phyloP scores from a whole-genome alignment of 2,329 filamentous ascomycete genomes.

The Waltergamsia citrina region DNA sequence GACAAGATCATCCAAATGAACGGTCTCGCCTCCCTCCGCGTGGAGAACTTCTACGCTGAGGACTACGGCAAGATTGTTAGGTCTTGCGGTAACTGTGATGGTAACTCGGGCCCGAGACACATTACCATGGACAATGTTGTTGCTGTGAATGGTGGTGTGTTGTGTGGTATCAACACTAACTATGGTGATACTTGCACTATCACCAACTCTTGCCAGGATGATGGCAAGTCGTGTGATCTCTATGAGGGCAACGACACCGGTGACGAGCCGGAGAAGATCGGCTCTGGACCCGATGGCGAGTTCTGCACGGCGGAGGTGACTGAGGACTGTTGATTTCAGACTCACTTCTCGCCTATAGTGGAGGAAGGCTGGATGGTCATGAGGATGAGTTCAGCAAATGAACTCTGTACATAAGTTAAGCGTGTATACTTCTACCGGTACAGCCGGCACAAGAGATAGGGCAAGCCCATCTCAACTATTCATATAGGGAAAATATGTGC shows the following conservation, averaged over 20 bases:
- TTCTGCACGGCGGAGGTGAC: conserved; percentile 1
- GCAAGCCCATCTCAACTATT: no score
- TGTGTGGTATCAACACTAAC: conserved; percentile 26
- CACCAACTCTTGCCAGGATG: conserved; percentile 5
- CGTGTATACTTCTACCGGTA: no score
- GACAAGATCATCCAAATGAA: conserved; percentile 40
- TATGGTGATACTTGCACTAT: conserved; percentile 15
- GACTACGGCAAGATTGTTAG: conserved; percentile 39
- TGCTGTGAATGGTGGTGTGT: conserved; percentile 26
- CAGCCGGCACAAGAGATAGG: no score
- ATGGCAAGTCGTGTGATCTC: conserved; percentile 4
- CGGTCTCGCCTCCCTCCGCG: conserved; percentile 25
- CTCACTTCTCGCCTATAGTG: no score
- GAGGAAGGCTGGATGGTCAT: no score
- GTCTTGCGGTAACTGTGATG: conserved; percentile 33
- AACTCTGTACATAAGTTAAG: no score
- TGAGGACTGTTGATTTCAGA: background rate
- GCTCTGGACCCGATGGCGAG: conserved; percentile 22
- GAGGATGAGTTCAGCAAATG: no score
- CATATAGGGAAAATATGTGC: no score
- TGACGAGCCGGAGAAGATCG: conserved; percentile 25
- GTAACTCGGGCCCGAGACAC: conserved; percentile 21
- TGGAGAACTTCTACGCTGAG: conserved; percentile 27
- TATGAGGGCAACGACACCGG: conserved; percentile 25
- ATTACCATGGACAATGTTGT: conserved; percentile 5